Base-by-base conservation (phyloP, 345 rosid species). In the Syzygium aromaticum region DNA sequence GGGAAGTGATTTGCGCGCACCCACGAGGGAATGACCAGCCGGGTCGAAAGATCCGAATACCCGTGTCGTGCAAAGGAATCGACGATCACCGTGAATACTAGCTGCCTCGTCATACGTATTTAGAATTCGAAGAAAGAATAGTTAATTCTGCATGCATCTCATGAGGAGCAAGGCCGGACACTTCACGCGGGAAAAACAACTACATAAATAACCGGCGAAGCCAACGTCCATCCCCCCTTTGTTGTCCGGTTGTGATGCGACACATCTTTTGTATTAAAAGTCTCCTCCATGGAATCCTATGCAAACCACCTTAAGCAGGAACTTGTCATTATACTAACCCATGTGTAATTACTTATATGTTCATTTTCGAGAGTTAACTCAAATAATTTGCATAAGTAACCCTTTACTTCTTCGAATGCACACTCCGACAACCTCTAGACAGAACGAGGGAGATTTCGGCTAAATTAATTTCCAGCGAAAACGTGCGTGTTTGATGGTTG, bases 171-270 rank as follows among this genome's bases (percentile, higher is more conserved):
- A 46, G 49, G 51, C n/a, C 86, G 86, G 77, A 85, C 73, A 85
- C 9, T 23, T 85, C 86, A 85, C 86, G 86, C 25, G 86, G 52
- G 51, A n/a, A 85, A 63, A 85, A 63, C 25, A 33, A 73, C 30
- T 5, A 0, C 46, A 73, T 73, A 73, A 33, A 73, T 73, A 73
- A 73, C 61, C n/a, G n/a, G 61, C 61, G 4, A 56, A 56, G 22
- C 61, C 25, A 17, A 17, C 19, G 46, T 53, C 52, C 67, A 85
- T 19, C 52, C 59, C 64, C 51, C 46, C 80, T 19, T 33, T 33
- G 46, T 38, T 38, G 23, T 2, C 25, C 0, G 49, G 80, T 33
- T 5, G 80, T 2, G 80, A 19, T 19, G 80, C 11, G 23, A 73
- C 19, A 0, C 49, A 73, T 33, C 43, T 23, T 56, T 52, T 9